A percentile compares a stretch with the other conserved stretches of the same genome.
Conservation (phyloP, 306 rosid species). For the Medicago arabica region DNA sequence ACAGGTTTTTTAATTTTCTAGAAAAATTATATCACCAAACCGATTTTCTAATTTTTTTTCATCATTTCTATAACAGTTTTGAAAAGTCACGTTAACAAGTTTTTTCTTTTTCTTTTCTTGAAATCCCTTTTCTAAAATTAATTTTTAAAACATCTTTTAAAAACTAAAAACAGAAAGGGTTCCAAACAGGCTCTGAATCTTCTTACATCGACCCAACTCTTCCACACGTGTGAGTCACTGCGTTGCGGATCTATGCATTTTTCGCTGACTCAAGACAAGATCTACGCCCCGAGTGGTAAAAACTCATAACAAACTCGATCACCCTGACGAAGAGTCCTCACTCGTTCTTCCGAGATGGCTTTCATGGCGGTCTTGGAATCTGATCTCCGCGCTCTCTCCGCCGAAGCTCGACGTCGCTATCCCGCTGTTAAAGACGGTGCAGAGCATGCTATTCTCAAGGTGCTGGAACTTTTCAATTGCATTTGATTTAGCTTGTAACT, state of each 20-base stretch:
- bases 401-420: constrained; percentile 98
- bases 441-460: constrained; percentile 95
- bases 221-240: constrained; percentile 48
- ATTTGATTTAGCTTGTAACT: constrained; percentile 30
- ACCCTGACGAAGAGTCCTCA: constrained; percentile 10
- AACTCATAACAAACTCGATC: constrained; percentile 32
- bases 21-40: too few species aligned
- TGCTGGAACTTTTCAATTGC: constrained; percentile 37
- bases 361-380: constrained; percentile 99
- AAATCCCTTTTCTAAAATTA: too few species aligned
- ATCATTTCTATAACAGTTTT: too few species aligned
- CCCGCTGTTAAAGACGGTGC: constrained; percentile 97
- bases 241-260: constrained; percentile 38
- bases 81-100: too few species aligned
- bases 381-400: constrained; percentile 97
- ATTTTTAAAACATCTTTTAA: too few species aligned
- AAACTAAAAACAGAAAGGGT: too few species aligned
- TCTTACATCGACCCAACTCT: too few species aligned
- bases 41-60: too few species aligned
- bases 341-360: constrained; percentile 68
- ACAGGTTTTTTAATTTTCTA: too few species aligned
- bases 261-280: constrained; percentile 56
- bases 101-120: too few species aligned
- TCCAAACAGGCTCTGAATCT: too few species aligned
- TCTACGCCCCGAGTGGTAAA: constrained; percentile 42